phyloP scores from a whole-genome alignment of 2,329 filamentous ascomycete species.

The Emericellopsis atlantica region DNA sequence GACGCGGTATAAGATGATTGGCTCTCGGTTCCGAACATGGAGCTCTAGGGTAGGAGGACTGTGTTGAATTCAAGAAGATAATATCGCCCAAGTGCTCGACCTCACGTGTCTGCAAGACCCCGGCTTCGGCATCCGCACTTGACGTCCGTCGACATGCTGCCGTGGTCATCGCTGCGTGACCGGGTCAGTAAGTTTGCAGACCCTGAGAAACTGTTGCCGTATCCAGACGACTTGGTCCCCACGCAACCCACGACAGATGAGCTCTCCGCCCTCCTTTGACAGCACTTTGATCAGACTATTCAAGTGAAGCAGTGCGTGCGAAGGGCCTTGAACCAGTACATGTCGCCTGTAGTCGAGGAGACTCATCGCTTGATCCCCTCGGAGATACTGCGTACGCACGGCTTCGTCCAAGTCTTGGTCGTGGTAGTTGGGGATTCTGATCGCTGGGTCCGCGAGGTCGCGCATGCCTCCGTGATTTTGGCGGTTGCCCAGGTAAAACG shows the following conservation, averaged over 20 bases:
- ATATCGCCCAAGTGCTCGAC: too few relatives aligned
- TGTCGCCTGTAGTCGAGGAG: constrained; percentile 6
- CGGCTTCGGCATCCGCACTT: too few relatives aligned
- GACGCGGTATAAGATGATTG: not conserved
- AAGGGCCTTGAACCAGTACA: constrained; percentile 7
- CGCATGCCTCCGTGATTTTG: constrained; percentile 4
- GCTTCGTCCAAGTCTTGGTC: constrained; percentile 5
- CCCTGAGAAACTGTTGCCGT: constrained; percentile 3
- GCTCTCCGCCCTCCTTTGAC: constrained; percentile 2
- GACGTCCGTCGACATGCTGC: too few relatives aligned
- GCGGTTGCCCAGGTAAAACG: constrained; percentile 8
- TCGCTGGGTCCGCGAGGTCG: constrained; percentile 5
- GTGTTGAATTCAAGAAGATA: too few relatives aligned
- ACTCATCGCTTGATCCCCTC: constrained; percentile 5
- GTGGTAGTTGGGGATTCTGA: constrained; percentile 7
- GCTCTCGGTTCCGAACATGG: not conserved
- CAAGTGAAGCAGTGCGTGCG: constrained; percentile 6
- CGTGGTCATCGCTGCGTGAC: too few relatives aligned
- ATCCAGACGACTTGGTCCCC: constrained; percentile 3
- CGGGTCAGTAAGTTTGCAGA: constrained; percentile 1
- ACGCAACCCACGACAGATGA: constrained; percentile 1
- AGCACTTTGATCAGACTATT: constrained; percentile 5
- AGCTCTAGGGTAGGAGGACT: not conserved
- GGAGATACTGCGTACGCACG: constrained; percentile 5
- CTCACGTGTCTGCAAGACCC: too few relatives aligned